Percentiles rank a stretch among this genome's conserved stretches.
phyloP scores from a whole-genome alignment of 2,329 filamentous ascomycete species.

The Venturia effusa region DNA sequence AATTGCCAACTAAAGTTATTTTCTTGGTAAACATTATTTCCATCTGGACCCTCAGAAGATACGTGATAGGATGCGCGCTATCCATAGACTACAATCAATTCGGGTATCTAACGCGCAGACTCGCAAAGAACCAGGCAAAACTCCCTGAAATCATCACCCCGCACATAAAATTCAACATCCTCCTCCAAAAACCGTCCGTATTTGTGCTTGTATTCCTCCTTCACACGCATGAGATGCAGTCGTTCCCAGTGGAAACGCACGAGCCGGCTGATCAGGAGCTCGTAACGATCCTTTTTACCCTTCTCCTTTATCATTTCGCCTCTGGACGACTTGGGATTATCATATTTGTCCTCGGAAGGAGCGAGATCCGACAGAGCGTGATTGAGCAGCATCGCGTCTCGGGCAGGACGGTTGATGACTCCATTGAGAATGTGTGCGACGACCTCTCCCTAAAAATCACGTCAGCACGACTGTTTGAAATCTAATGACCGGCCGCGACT shows the following conservation, averaged over 20 bases:
- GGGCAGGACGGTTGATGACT: slow-evolving; percentile 87
- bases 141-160: slow-evolving; percentile 63
- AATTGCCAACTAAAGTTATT: too few species aligned
- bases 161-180: slow-evolving; percentile 61
- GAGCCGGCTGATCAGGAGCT: slow-evolving; percentile 77
- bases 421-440: slow-evolving; percentile 93
- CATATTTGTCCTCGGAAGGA: slow-evolving; percentile 17
- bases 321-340: slow-evolving; percentile 13
- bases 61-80: too few species aligned
- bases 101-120: slow-evolving; percentile 4
- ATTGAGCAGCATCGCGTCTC: slow-evolving; percentile 81
- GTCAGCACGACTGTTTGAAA: neutral
- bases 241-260: slow-evolving; percentile 91
- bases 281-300: slow-evolving; percentile 52
- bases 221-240: slow-evolving; percentile 67
- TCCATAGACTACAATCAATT: neutral
- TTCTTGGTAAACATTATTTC: too few species aligned
- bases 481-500: slow-evolving; percentile 29
- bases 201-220: slow-evolving; percentile 66
- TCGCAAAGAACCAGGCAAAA: slow-evolving; percentile 59
- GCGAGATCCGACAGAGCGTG: slow-evolving; percentile 62
- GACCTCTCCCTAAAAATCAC: slow-evolving; percentile 63
- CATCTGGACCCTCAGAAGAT: too few species aligned
- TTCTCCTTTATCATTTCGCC: slow-evolving; percentile 15
- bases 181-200: slow-evolving; percentile 67